Percentiles rank a stretch among this genome's conserved stretches.
These are phyloP conservation scores for Allium cepa DNA, from an alignment of 106 monocot species.

Conservation along the genomic window DNA sequence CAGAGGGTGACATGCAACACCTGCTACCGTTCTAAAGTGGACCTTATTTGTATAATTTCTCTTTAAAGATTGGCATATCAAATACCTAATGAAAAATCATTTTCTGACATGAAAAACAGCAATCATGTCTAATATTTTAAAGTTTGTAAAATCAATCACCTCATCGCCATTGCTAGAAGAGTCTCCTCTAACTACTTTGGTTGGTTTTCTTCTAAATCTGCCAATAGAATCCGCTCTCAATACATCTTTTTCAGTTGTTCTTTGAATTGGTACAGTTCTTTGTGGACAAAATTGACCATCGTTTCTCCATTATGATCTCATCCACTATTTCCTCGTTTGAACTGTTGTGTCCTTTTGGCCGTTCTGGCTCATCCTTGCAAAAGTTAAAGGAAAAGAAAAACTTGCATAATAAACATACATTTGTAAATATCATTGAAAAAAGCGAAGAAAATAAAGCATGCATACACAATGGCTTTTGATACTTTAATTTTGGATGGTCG, in stretches of 20 bases:
- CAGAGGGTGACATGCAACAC: neutral
- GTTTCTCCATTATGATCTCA: conserved; percentile 42
- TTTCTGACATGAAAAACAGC: too few species aligned
- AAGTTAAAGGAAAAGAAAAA: neutral
- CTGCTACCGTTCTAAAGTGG: neutral
- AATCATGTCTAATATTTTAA: too few species aligned
- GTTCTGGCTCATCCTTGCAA: conserved; percentile 61
- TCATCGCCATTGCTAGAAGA: conserved; percentile 61
- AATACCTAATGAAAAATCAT: too few species aligned
- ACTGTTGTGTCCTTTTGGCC: conserved; percentile 40
- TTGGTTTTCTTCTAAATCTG: conserved; percentile 54
- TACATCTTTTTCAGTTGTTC: conserved; percentile 36
- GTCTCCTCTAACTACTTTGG: conserved; percentile 24
- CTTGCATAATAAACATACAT: neutral
- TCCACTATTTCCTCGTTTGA: neutral
- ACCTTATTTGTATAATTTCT: neutral
- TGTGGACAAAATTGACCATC: conserved; percentile 69
- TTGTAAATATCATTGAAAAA: neutral
- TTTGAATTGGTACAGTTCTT: conserved; percentile 36
- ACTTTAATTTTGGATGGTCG: conserved; percentile 54
- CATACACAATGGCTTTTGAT: conserved; percentile 17
- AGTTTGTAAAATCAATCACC: conserved; percentile 19
- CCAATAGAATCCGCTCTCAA: conserved; percentile 33
- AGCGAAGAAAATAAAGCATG: neutral
- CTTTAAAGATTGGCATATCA: neutral